These are phyloP conservation scores for Curvularia sp. DNA, from an alignment of 2,329 filamentous ascomycete genomes.

Conservation along the genomic window DNA sequence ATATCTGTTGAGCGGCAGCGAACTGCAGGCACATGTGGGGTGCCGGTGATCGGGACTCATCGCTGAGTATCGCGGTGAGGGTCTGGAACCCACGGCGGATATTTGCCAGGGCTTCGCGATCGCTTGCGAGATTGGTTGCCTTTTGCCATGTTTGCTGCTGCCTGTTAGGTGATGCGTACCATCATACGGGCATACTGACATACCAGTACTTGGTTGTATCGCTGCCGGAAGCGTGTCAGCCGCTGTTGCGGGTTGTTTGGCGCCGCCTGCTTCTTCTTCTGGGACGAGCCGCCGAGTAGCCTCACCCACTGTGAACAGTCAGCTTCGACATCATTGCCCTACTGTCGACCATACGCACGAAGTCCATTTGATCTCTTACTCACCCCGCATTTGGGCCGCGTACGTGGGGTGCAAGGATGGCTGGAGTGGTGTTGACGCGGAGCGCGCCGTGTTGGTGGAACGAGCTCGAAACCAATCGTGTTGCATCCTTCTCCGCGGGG, in stretches of 20 bases:
- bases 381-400: slow-evolving; percentile 37
- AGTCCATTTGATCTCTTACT: slow-evolving; percentile 36
- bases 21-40: slow-evolving; percentile 93
- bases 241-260: slow-evolving; percentile 66
- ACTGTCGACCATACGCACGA: slow-evolving; percentile 24
- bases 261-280: slow-evolving; percentile 60
- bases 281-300: slow-evolving; percentile 64
- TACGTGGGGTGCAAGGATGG: slow-evolving; percentile 27
- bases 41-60: slow-evolving; percentile 85
- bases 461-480: slow-evolving; percentile 21
- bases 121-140: slow-evolving; percentile 58
- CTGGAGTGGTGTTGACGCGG: slow-evolving; percentile 26
- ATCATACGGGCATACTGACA: neutral
- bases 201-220: slow-evolving; percentile 66
- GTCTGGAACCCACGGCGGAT: slow-evolving; percentile 64
- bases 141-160: slow-evolving; percentile 67
- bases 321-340: slow-evolving; percentile 19
- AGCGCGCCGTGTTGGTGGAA: slow-evolving; percentile 20
- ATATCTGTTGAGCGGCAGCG: slow-evolving; percentile 85
- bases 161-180: slow-evolving; percentile 21
- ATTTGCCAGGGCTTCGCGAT: slow-evolving; percentile 59
- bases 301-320: slow-evolving; percentile 62
- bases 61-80: slow-evolving; percentile 74
- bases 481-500: slow-evolving; percentile 17
- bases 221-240: slow-evolving; percentile 66